A percentile compares a stretch with the other conserved stretches of the same genome.
Conservation (phyloP, 139 green algal genomes). For the Picochlorum sp. region DNA sequence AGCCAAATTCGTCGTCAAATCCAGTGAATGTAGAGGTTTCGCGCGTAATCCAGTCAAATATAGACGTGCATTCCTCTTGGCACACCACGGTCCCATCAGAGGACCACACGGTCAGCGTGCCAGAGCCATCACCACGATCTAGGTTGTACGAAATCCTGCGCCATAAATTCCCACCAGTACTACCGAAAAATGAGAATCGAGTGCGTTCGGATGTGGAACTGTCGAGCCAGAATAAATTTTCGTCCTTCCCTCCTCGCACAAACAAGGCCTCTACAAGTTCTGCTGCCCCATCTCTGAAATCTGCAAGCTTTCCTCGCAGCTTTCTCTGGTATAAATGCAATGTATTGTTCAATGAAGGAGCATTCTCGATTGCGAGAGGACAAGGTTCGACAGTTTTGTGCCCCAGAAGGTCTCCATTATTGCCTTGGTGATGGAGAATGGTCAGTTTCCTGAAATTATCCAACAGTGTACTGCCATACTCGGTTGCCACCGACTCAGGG, state of each 20-base stretch:
- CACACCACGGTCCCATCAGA: slow-evolving; percentile 8
- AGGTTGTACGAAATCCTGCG: slow-evolving; percentile 63
- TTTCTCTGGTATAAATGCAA: neutral
- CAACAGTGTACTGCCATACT: slow-evolving; percentile 64
- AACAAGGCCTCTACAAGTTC: neutral
- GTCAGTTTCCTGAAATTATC: slow-evolving; percentile 80
- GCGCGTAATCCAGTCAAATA: slow-evolving; percentile 15
- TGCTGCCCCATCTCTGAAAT: neutral
- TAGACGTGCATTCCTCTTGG: neutral
- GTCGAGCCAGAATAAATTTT: slow-evolving; percentile 88
- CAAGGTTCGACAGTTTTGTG: neutral
- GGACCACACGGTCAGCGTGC: neutral
- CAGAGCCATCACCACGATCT: slow-evolving; percentile 2
- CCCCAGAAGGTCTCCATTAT: neutral
- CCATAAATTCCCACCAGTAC: slow-evolving; percentile 67
- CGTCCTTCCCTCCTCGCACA: neutral
- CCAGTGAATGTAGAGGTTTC: neutral
- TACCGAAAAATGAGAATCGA: slow-evolving; percentile 91
- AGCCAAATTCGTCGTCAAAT: neutral
- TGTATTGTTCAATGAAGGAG: no score
- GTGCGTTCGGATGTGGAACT: slow-evolving; percentile 60
- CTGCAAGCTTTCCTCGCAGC: neutral
- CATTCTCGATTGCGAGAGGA: neutral
- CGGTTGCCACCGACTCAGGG: slow-evolving; percentile 82
- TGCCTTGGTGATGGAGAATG: neutral